Conservation (phyloP, 2,329 filamentous ascomycete genomes). For the Alternaria alternata region DNA sequence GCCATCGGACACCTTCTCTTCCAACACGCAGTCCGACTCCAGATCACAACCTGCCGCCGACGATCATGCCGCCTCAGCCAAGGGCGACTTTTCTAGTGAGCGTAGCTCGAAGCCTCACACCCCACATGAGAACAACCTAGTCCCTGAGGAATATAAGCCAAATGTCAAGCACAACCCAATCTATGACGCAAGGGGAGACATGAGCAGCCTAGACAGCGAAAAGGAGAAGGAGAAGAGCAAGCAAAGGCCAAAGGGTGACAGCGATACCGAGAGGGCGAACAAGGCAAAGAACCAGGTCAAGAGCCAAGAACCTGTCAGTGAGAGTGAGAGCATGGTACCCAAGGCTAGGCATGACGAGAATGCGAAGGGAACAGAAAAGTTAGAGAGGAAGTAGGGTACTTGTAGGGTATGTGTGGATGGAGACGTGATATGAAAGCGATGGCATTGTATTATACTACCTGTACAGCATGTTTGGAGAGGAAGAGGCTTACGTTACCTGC, state of each 20-base stretch:
- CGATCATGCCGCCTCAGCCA: slow-evolving; percentile 14
- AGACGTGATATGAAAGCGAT: not conserved
- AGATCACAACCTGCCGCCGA: slow-evolving; percentile 8
- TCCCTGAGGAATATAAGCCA: slow-evolving; percentile 31
- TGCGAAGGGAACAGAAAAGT: slow-evolving; percentile 5
- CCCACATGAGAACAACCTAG: slow-evolving; percentile 20
- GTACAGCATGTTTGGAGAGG: slow-evolving; percentile 1
- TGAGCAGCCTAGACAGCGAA: slow-evolving; percentile 16
- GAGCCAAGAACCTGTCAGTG: slow-evolving; percentile 35
- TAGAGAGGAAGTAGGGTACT: slow-evolving; percentile 4
- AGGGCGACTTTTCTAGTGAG: slow-evolving; percentile 14
- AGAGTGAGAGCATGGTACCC: slow-evolving; percentile 58
- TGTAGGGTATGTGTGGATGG: not conserved
- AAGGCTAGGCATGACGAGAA: slow-evolving; percentile 60
- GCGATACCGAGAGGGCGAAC: slow-evolving; percentile 5
- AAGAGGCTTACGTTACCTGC: not conserved
- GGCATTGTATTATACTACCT: slow-evolving; percentile 16
- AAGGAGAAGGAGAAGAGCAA: slow-evolving; percentile 18
- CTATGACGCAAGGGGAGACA: slow-evolving; percentile 13
- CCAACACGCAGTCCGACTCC: not conserved
- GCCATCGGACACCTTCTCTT: slow-evolving; percentile 2
- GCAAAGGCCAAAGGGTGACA: slow-evolving; percentile 8
- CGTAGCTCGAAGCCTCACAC: slow-evolving; percentile 19
- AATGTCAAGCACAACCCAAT: slow-evolving; percentile 16
- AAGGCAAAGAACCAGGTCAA: slow-evolving; percentile 4